Evolutionary conservation across 495 filamentous ascomycete species (phyloP).

Genomic region (Tuber magnatum): DNA sequence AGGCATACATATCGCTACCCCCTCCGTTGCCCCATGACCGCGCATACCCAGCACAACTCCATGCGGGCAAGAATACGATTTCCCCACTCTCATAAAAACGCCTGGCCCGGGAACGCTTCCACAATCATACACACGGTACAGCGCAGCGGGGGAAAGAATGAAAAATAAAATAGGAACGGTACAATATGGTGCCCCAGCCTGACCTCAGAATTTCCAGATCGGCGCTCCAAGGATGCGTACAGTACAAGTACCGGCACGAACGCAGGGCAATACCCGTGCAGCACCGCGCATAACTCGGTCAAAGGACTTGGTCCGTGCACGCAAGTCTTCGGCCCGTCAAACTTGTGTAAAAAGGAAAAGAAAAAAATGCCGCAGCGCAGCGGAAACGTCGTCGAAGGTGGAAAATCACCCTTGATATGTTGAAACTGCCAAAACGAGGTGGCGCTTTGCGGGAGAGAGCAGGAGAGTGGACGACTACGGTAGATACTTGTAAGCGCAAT

Average conservation of each 20-base stretch:
- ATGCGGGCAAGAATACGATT: not conserved
- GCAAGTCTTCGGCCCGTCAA: not conserved
- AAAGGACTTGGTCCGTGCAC: not conserved
- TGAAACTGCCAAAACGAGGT: not conserved
- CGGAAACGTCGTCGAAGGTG: not conserved
- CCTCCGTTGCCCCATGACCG: not conserved
- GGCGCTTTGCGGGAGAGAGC: not conserved
- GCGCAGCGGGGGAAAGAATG: not conserved
- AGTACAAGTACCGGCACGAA: too few species aligned
- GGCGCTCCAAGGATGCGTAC: not conserved
- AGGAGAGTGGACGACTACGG: too few species aligned
- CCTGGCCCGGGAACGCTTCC: not conserved
- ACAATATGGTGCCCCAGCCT: not conserved
- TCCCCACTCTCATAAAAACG: not conserved
- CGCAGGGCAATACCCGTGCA: too few species aligned
- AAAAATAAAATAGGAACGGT: not conserved
- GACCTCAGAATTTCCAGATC: not conserved
- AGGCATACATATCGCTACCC: not conserved
- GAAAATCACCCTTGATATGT: not conserved
- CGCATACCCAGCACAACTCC: not conserved
- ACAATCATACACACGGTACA: not conserved
- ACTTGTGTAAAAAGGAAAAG: not conserved
- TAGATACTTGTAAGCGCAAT: too few species aligned
- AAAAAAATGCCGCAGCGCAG: conserved; percentile 1
- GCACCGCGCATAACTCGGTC: not conserved